phyloP scores from a whole-genome alignment of 768 basidiomycete species.

The Saitozyma podzolica region DNA sequence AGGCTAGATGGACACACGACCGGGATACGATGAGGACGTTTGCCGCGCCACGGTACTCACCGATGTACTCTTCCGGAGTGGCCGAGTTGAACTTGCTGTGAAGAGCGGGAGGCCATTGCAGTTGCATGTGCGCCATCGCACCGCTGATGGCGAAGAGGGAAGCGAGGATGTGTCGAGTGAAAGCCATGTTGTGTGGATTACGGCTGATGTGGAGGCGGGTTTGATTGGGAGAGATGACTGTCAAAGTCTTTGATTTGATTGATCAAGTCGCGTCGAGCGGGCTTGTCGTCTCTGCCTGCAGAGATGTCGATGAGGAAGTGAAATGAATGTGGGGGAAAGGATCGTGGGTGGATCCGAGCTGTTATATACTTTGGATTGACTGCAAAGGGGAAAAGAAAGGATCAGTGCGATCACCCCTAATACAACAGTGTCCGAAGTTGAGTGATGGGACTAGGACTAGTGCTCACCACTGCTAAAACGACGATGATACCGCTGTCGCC shows the following conservation, averaged over 20 bases:
- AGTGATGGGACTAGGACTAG: no score
- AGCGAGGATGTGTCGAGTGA: not conserved
- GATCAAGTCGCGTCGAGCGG: not conserved
- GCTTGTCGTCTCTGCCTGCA: not conserved
- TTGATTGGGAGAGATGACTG: no score
- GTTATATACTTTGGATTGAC: no score
- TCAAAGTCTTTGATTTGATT: no score
- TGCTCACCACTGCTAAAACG: no score
- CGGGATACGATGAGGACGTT: not conserved
- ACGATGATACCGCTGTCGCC: no score
- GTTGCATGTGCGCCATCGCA: constrained; percentile 34
- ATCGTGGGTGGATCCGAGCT: not conserved
- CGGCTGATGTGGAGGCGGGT: no score
- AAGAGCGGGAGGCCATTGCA: constrained; percentile 32
- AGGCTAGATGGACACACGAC: not conserved
- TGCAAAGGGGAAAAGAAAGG: no score
- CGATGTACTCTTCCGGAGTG: constrained; percentile 21
- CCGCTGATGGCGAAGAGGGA: constrained; percentile 6
- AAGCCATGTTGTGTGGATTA: not conserved
- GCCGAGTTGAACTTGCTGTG: constrained; percentile 24
- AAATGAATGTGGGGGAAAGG: not conserved
- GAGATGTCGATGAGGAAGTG: not conserved
- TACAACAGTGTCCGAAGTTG: no score
- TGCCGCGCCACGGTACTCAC: constrained; percentile 10
- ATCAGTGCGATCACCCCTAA: no score